These are phyloP conservation scores for Aureobasidium namibiae DNA, from an alignment of 2,329 filamentous ascomycete species.

Conservation along the genomic window DNA sequence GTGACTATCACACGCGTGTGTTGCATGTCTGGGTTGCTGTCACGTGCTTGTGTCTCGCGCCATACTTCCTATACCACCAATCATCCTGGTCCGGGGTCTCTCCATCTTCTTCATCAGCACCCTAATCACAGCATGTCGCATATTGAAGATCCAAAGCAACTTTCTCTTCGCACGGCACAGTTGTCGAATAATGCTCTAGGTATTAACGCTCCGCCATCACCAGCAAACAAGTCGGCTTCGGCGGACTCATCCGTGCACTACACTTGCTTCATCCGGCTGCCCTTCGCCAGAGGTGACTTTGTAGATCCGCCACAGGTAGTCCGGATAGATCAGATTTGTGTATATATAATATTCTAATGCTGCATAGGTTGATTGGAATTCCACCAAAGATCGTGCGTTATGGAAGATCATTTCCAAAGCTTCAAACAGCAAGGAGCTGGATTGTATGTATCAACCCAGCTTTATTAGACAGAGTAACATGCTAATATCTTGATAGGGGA, in stretches of 20 bases:
- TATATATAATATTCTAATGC: background rate
- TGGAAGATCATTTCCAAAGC: constrained; percentile 85
- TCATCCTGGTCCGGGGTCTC: no score
- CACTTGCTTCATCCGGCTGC: constrained; percentile 82
- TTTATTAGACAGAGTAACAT: constrained; percentile 10
- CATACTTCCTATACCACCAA: background rate
- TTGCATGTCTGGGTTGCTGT: no score
- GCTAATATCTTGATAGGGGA: constrained; percentile 49
- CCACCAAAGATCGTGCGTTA: constrained; percentile 73
- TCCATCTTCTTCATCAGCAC: background rate
- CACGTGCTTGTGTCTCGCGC: background rate
- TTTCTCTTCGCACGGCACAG: background rate
- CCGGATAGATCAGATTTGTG: constrained; percentile 20
- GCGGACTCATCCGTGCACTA: constrained; percentile 29
- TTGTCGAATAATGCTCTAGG: background rate
- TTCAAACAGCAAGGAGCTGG: constrained; percentile 69
- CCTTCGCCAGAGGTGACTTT: constrained; percentile 79
- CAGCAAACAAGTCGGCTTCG: constrained; percentile 2
- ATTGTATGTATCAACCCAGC: constrained; percentile 53
- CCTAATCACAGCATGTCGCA: background rate
- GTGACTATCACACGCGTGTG: no score
- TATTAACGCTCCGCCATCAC: constrained; percentile 3
- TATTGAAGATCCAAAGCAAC: background rate
- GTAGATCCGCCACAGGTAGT: constrained; percentile 76
- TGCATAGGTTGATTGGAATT: constrained; percentile 74